Conservation (phyloP, 106 monocot species). For the Dendrobium chrysotoxum region DNA sequence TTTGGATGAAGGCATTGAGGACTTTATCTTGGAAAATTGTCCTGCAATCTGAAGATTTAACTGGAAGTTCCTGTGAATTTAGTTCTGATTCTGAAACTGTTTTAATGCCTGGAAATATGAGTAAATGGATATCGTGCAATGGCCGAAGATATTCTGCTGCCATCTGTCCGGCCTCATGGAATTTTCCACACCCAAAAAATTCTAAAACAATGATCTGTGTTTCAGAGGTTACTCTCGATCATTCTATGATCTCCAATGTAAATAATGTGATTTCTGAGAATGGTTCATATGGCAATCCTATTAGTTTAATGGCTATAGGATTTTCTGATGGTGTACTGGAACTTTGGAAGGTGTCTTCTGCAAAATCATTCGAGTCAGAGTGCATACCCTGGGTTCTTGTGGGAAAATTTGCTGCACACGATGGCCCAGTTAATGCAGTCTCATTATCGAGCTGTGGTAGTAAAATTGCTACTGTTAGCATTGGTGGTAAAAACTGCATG, state of each 20-base stretch:
- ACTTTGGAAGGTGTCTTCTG: constrained; percentile 64
- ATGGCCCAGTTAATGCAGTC: constrained; percentile 54
- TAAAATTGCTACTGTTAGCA: constrained; percentile 62
- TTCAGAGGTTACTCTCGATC: constrained; percentile 32
- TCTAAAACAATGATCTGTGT: constrained; percentile 37
- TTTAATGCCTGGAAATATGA: constrained; percentile 8
- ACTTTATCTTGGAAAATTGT: constrained; percentile 71
- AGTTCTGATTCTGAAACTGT: constrained; percentile 14
- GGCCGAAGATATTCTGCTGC: constrained; percentile 33
- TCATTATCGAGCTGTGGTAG: constrained; percentile 59
- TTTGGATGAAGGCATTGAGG: constrained; percentile 61
- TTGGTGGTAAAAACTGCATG: constrained; percentile 17
- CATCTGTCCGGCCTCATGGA: constrained; percentile 27
- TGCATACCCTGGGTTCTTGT: constrained; percentile 58
- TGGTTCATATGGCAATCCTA: constrained; percentile 8
- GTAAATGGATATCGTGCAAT: constrained; percentile 15
- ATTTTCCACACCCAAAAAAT: constrained; percentile 28
- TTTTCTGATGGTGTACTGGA: constrained; percentile 70
- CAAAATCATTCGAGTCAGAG: constrained; percentile 22
- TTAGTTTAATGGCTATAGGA: constrained; percentile 66
- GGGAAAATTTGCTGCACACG: constrained; percentile 62
- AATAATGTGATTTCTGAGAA: constrained; percentile 11
- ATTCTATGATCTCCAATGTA: constrained; percentile 17
- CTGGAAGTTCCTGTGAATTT: constrained; percentile 17
- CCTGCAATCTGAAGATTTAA: constrained; percentile 40